Evolutionary conservation across 2,329 filamentous ascomycete genomes (phyloP).

Genomic region (Alternaria triticina): DNA sequence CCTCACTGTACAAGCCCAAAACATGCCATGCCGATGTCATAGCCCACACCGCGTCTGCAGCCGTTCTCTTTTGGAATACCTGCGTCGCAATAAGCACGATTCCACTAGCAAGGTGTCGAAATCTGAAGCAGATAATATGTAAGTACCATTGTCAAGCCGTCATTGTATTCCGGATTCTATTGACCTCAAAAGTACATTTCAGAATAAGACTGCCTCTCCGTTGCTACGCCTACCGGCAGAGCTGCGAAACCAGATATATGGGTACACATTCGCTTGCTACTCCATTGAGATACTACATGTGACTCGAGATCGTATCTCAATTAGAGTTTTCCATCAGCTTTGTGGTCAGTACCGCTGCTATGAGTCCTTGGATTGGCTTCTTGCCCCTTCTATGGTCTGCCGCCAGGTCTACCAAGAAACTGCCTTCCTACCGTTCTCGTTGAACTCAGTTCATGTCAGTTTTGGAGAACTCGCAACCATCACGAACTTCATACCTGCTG

Average conservation of each 20-base stretch:
- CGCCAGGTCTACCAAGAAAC: not conserved
- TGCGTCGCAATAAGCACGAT: not conserved
- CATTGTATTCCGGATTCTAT: no score
- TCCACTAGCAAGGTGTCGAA: not conserved
- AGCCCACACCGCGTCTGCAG: no score
- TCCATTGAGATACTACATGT: not conserved
- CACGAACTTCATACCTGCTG: no score
- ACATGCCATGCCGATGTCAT: not conserved
- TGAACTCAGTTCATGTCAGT: not conserved
- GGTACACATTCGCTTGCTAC: not conserved
- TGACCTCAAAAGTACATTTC: no score
- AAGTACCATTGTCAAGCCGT: not conserved
- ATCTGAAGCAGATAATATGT: not conserved
- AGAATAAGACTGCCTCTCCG: not conserved
- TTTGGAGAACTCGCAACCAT: not conserved
- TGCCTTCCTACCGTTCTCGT: not conserved
- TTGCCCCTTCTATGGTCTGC: not conserved
- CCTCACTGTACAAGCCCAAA: no score
- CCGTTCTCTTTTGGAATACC: not conserved
- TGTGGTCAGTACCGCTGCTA: not conserved
- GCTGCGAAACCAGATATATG: not conserved
- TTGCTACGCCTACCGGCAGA: not conserved
- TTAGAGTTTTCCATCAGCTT: not conserved
- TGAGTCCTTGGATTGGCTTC: not conserved
- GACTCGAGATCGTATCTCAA: not conserved